These are phyloP conservation scores for Xanthoceras sorbifolium DNA, from an alignment of 345 rosid genomes.

Conservation along the genomic window DNA sequence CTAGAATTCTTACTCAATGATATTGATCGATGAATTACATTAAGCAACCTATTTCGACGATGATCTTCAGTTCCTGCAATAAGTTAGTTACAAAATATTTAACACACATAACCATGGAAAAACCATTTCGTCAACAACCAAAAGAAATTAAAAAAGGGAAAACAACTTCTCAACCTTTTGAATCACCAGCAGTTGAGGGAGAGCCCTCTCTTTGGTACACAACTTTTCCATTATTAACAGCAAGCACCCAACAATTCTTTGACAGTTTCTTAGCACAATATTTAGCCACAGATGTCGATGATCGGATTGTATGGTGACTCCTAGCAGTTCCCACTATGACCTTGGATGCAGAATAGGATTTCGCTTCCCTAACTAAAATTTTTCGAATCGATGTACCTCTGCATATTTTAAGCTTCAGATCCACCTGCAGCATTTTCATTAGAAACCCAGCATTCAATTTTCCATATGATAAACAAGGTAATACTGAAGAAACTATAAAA, in stretches of 20 bases:
- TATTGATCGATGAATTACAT: constrained; percentile 55
- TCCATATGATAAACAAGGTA: background rate
- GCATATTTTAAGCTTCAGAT: constrained; percentile 91
- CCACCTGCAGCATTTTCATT: constrained; percentile 55
- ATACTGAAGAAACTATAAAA: background rate
- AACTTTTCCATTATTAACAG: constrained; percentile 77
- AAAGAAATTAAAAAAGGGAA: background rate
- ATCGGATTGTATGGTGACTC: constrained; percentile 51
- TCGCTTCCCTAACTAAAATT: constrained; percentile 78
- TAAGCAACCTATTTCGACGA: constrained; percentile 48
- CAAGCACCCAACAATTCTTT: constrained; percentile 57
- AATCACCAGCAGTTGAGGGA: constrained; percentile 28
- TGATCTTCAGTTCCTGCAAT: constrained; percentile 52
- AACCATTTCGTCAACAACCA: background rate
- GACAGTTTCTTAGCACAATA: constrained; percentile 78
- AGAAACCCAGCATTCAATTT: constrained; percentile 1
- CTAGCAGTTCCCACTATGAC: constrained; percentile 67
- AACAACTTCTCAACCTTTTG: constrained; percentile 43
- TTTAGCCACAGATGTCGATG: constrained; percentile 75
- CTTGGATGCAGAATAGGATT: constrained; percentile 55
- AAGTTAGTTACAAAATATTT: constrained; percentile 9
- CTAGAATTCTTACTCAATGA: constrained; percentile 39
- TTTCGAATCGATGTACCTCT: constrained; percentile 69
- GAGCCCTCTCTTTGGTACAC: constrained; percentile 65
- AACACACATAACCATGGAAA: background rate